phyloP scores from a whole-genome alignment of 1,284 basidiomycete genomes.

The Pisolithus thermaeus region DNA sequence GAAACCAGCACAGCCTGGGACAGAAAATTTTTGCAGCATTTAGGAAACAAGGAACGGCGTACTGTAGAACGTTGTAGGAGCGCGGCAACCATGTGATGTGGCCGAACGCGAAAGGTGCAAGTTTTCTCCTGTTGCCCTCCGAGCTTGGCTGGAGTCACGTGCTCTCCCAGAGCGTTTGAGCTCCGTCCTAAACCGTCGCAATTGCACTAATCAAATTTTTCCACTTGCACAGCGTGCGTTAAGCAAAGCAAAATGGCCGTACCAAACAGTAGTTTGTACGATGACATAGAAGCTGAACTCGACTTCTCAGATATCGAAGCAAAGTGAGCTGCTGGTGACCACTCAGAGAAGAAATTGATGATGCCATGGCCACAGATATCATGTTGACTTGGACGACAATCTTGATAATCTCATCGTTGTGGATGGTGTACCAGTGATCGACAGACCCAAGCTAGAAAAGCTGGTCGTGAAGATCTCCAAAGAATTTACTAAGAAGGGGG shows the following conservation, averaged over 20 bases:
- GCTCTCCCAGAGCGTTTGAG: neutral
- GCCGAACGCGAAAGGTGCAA: neutral
- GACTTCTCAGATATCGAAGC: constrained; percentile 94
- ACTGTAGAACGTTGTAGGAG: constrained; percentile 23
- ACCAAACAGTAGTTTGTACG: constrained; percentile 26
- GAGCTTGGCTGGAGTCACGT: neutral
- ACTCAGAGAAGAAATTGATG: constrained; percentile 9
- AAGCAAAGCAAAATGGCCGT: constrained; percentile 19
- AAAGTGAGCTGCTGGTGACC: constrained; percentile 51
- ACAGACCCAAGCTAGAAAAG: constrained; percentile 73
- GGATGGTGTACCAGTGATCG: constrained; percentile 84
- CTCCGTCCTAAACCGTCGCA: constrained; percentile 4
- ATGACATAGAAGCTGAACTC: constrained; percentile 61
- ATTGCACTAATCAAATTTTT: constrained; percentile 2
- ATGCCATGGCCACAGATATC: constrained; percentile 51
- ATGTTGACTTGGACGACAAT: constrained; percentile 72
- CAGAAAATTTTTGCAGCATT: constrained; percentile 23
- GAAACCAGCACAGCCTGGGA: constrained; percentile 21
- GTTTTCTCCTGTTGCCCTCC: neutral
- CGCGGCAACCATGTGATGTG: constrained; percentile 26
- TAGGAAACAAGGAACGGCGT: constrained; percentile 19
- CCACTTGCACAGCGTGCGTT: neutral
- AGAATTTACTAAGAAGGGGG: constrained; percentile 78
- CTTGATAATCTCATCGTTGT: constrained; percentile 86
- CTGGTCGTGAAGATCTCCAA: constrained; percentile 77